These are phyloP conservation scores for Ascochyta fabae DNA, from an alignment of 2,329 filamentous ascomycete species.

Conservation along the genomic window DNA sequence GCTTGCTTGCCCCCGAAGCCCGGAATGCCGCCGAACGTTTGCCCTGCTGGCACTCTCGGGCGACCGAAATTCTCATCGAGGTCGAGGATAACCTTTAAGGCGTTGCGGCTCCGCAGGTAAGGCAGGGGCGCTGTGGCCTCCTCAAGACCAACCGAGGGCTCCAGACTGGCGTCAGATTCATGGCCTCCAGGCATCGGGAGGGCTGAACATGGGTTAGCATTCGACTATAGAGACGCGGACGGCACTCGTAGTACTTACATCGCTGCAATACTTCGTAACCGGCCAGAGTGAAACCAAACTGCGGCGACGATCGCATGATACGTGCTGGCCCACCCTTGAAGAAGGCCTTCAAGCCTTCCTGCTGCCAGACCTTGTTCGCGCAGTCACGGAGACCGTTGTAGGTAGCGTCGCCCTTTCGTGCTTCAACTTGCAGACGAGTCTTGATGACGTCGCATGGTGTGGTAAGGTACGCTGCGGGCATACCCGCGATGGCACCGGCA, in stretches of 20 bases:
- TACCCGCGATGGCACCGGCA: constrained; percentile 80
- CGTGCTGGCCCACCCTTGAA: constrained; percentile 98
- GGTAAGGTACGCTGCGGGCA: constrained; percentile 77
- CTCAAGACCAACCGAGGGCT: constrained; percentile 68
- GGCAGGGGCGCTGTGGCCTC: constrained; percentile 69
- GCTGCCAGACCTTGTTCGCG: constrained; percentile 80
- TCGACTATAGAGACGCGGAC: background rate
- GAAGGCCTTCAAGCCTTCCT: constrained; percentile 95
- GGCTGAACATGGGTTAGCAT: constrained; percentile 34
- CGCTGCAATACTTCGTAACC: constrained; percentile 92
- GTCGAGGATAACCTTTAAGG: constrained; percentile 93
- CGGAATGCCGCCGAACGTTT: constrained; percentile 45
- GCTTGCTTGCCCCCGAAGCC: constrained; percentile 45
- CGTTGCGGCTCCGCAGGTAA: constrained; percentile 80
- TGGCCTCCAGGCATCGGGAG: constrained; percentile 76
- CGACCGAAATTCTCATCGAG: constrained; percentile 92
- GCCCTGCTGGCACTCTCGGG: constrained; percentile 62
- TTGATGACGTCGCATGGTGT: constrained; percentile 99
- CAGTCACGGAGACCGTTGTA: constrained; percentile 90
- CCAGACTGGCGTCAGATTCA: constrained; percentile 58
- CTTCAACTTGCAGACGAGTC: constrained; percentile 95
- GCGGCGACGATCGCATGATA: constrained; percentile 92
- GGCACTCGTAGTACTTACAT: constrained; percentile 16
- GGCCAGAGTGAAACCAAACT: constrained; percentile 97
- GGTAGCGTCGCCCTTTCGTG: constrained; percentile 87